Evolutionary conservation across 768 basidiomycete genomes (phyloP).

Genomic region (Tricholoma saponaceum): DNA sequence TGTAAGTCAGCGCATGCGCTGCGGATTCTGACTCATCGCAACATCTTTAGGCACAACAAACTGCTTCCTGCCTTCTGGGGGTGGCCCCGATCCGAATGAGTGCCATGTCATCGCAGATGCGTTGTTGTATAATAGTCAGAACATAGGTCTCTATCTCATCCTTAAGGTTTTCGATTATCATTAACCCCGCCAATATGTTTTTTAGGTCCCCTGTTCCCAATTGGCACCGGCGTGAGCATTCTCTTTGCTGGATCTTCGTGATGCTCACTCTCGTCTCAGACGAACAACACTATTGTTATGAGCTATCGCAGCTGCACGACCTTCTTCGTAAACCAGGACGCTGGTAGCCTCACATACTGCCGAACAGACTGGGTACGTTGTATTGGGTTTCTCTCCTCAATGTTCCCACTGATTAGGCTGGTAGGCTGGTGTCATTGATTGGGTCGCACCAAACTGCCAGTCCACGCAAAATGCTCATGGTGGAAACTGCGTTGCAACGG

Average conservation of each 20-base stretch:
- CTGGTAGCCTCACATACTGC: not conserved
- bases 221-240: not conserved
- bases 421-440: not conserved
- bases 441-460: conserved; percentile 1
- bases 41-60: not conserved
- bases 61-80: not conserved
- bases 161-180: not conserved
- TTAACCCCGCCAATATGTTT: not conserved
- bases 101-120: conserved; percentile 5
- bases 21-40: not conserved
- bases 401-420: not conserved
- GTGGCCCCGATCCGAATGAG: conserved; percentile 2
- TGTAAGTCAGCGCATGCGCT: not conserved
- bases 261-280: not conserved
- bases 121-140: not conserved
- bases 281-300: not conserved
- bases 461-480: conserved; percentile 42
- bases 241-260: not conserved
- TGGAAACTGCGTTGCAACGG: conserved; percentile 39
- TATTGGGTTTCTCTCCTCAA: not conserved
- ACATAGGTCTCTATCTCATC: not conserved
- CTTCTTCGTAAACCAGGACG: not conserved
- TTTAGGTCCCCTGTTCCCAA: not conserved
- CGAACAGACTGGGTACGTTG: conserved; percentile 1
- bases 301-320: conserved; percentile 1